phyloP scores from a whole-genome alignment of 371 early-diverging fungal genomes.

The Zopfochytrium polystomum region DNA sequence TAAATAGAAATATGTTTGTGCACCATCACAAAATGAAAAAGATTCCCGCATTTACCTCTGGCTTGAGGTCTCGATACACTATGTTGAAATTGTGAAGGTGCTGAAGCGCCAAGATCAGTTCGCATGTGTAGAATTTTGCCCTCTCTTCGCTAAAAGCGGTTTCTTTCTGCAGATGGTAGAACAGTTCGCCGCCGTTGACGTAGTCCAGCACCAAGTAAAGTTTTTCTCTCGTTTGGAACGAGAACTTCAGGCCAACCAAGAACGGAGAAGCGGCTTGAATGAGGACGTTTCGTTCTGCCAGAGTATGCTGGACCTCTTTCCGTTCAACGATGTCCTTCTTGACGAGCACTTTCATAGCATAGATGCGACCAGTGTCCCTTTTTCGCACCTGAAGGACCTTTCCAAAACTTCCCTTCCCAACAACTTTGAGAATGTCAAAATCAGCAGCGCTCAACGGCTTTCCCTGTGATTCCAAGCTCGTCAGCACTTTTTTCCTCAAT shows the following conservation, averaged over 20 bases:
- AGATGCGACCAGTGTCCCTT: conserved; percentile 88
- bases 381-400: conserved; percentile 96
- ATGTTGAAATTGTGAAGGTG: conserved; percentile 84
- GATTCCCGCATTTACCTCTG: too few species aligned
- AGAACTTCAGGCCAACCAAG: conserved; percentile 57
- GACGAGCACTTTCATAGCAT: conserved; percentile 95
- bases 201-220: conserved; percentile 95
- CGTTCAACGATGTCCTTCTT: conserved; percentile 93
- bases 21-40: too few species aligned
- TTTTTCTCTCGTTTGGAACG: conserved; percentile 59
- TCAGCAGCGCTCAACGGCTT: conserved; percentile 73
- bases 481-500: conserved; percentile 15
- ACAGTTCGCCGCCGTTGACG: conserved; percentile 97
- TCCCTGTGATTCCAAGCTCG: conserved; percentile 9
- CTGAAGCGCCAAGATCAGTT: conserved; percentile 81
- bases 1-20: conserved; percentile 58
- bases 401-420: conserved; percentile 97
- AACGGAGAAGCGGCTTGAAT: conserved; percentile 54
- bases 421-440: conserved; percentile 90
- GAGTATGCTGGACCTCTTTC: conserved; percentile 60
- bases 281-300: conserved; percentile 57
- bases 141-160: conserved; percentile 69
- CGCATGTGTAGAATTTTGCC: conserved; percentile 83
- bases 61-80: conserved; percentile 64
- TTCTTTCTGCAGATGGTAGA: conserved; percentile 80